phyloP scores from a whole-genome alignment of 1,139 yeast species.

The Arxiozyma slooffiae region DNA sequence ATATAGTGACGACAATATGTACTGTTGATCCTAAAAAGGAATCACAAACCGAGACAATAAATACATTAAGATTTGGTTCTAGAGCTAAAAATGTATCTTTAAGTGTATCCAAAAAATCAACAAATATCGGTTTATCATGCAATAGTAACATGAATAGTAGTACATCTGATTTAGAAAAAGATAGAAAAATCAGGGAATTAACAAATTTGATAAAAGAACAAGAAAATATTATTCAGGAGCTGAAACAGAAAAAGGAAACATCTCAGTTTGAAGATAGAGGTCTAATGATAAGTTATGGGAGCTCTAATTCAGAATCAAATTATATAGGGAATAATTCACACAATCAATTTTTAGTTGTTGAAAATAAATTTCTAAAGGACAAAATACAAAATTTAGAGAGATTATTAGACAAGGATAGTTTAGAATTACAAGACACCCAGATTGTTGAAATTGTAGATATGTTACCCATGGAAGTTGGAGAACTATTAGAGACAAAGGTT shows the following conservation, averaged over 20 bases:
- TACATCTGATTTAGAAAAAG: conserved; percentile 32
- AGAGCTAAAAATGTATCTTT: conserved; percentile 80
- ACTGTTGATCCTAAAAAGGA: conserved; percentile 56
- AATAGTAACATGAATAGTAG: conserved; percentile 1
- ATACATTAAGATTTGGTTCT: conserved; percentile 85
- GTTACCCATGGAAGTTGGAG: conserved; percentile 24
- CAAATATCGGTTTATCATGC: background rate
- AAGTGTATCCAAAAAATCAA: conserved; percentile 46
- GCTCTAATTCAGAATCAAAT: background rate
- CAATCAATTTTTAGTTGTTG: conserved; percentile 12
- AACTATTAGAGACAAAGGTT: conserved; percentile 21
- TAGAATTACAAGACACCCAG: conserved; percentile 20
- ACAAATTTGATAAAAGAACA: conserved; percentile 35
- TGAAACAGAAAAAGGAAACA: conserved; percentile 3
- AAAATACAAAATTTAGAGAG: conserved; percentile 30
- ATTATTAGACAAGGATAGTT: conserved; percentile 19
- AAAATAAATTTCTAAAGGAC: conserved; percentile 29
- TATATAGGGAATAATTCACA: conserved; percentile 5
- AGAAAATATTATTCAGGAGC: conserved; percentile 27
- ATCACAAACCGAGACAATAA: conserved; percentile 66
- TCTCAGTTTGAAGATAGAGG: background rate
- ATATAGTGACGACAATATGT: conserved; percentile 79
- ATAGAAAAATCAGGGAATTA: conserved; percentile 38
- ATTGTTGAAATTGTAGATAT: conserved; percentile 22
- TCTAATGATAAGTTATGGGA: background rate